These are phyloP conservation scores for Akebia trifoliata DNA, from an alignment of 164 flowering plant species.

Conservation along the genomic window DNA sequence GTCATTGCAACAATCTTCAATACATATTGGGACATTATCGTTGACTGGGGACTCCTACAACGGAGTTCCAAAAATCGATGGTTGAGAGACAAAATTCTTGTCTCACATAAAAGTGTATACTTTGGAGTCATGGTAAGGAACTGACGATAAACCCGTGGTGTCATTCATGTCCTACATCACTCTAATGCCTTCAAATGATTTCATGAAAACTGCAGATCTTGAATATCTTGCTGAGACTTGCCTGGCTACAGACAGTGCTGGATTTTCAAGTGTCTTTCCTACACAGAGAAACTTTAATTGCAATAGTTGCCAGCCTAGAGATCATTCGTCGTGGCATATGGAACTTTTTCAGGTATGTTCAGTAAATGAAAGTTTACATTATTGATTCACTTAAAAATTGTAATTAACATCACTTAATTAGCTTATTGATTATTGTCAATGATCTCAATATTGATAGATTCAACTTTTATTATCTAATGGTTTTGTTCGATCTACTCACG, in stretches of 20 bases:
- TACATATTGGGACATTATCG: constrained; percentile 65
- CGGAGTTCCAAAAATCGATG: constrained; percentile 33
- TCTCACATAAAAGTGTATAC: constrained; percentile 51
- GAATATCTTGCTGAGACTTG: constrained; percentile 25
- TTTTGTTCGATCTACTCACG: no score
- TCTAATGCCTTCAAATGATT: constrained; percentile 27
- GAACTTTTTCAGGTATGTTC: constrained; percentile 69
- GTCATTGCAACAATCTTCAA: constrained; percentile 40
- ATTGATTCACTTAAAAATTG: no score
- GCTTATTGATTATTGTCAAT: no score
- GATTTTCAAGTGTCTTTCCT: constrained; percentile 26
- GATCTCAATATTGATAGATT: no score
- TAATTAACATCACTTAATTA: no score
- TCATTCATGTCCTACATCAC: not conserved
- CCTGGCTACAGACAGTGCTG: constrained; percentile 41
- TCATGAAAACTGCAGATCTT: constrained; percentile 12
- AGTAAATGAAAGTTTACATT: no score
- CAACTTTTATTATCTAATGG: no score
- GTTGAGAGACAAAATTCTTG: constrained; percentile 28
- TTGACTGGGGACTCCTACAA: constrained; percentile 73
- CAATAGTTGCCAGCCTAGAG: constrained; percentile 53
- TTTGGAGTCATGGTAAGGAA: constrained; percentile 48
- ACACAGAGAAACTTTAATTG: constrained; percentile 29
- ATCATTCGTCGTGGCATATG: constrained; percentile 70
- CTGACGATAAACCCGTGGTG: constrained; percentile 44